Conservation (phyloP, 768 basidiomycete genomes). For the Aureoboletus auriporus region DNA sequence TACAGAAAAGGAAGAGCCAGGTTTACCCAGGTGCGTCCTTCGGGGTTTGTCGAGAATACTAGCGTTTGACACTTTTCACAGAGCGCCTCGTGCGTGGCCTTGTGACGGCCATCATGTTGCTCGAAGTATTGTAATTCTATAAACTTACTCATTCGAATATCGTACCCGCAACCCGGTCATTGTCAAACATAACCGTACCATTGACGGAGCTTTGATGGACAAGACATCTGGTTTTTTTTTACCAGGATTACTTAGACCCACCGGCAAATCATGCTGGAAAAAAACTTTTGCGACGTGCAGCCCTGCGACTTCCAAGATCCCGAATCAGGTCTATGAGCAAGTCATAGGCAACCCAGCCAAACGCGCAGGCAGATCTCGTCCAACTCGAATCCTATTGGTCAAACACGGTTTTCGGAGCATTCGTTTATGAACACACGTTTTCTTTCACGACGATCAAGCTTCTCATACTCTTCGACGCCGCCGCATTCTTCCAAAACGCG, state of each 20-base stretch:
- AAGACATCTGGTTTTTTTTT: no score
- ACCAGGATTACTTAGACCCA: no score
- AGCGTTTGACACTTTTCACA: constrained; percentile 24
- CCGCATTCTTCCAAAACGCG: constrained; percentile 62
- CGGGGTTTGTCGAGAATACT: not conserved
- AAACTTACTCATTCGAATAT: constrained; percentile 60
- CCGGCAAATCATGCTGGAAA: no score
- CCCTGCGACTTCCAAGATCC: no score
- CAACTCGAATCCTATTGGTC: constrained; percentile 88
- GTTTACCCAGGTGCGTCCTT: constrained; percentile 59
- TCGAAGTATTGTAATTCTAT: constrained; percentile 55
- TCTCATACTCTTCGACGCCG: constrained; percentile 49
- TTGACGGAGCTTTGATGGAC: constrained; percentile 42
- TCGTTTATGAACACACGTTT: constrained; percentile 69
- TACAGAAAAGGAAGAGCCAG: constrained; percentile 57
- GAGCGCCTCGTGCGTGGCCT: constrained; percentile 86
- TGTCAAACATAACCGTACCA: constrained; percentile 45
- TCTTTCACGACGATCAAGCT: constrained; percentile 89
- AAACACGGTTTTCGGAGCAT: constrained; percentile 56
- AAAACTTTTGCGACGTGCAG: no score
- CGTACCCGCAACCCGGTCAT: constrained; percentile 63
- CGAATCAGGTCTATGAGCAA: no score
- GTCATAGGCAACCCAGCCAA: not conserved
- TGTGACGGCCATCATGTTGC: constrained; percentile 72
- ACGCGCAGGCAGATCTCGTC: constrained; percentile 56